Evolutionary conservation across 2,329 filamentous ascomycete genomes (phyloP).

Genomic region (Penicillium sp.): DNA sequence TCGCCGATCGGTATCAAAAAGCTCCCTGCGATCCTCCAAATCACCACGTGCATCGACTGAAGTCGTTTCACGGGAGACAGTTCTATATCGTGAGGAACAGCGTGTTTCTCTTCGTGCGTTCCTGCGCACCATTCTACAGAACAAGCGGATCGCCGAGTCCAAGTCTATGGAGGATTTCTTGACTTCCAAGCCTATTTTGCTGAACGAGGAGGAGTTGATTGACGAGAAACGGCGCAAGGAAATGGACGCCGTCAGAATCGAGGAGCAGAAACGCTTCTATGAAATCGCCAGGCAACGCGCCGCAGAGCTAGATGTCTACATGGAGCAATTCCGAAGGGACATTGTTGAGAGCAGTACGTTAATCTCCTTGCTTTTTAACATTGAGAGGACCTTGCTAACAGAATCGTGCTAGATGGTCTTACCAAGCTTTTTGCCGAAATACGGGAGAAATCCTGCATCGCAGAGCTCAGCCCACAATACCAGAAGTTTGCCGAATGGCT

Average conservation of each 20-base stretch:
- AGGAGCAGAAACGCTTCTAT: slow-evolving; percentile 93
- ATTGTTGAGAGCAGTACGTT: slow-evolving; percentile 71
- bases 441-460: slow-evolving; percentile 82
- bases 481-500: slow-evolving; percentile 99
- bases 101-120: slow-evolving; percentile 89
- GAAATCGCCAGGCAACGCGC: slow-evolving; percentile 90
- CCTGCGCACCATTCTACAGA: slow-evolving; percentile 80
- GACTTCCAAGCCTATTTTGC: slow-evolving; percentile 67
- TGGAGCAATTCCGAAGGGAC: slow-evolving; percentile 76
- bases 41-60: slow-evolving; percentile 48
- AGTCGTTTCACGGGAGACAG: slow-evolving; percentile 45
- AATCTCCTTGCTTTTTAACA: neutral
- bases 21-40: slow-evolving; percentile 33
- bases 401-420: slow-evolving; percentile 65
- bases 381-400: neutral
- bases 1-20: slow-evolving; percentile 33
- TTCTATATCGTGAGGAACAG: slow-evolving; percentile 83
- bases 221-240: slow-evolving; percentile 79
- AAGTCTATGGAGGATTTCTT: slow-evolving; percentile 85
- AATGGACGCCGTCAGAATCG: slow-evolving; percentile 83
- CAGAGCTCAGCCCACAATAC: slow-evolving; percentile 89
- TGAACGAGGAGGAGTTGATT: slow-evolving; percentile 78
- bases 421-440: slow-evolving; percentile 93
- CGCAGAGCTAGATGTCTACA: slow-evolving; percentile 92
- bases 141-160: slow-evolving; percentile 79